Conservation (phyloP, 768 basidiomycete genomes). For the Boletus vinaceobasis region DNA sequence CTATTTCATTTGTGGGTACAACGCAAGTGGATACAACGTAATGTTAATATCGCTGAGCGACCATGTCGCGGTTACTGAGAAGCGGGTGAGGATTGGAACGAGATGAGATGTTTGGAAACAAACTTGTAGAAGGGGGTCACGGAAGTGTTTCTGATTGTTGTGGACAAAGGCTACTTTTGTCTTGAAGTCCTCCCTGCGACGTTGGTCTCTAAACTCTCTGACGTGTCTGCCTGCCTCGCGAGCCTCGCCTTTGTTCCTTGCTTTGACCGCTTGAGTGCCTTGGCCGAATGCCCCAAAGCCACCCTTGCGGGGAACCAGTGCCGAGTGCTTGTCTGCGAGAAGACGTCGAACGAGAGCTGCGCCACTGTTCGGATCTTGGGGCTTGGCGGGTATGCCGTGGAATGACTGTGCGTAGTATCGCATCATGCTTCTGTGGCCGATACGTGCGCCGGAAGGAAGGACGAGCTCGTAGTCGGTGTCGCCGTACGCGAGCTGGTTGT, state of each 20-base stretch:
- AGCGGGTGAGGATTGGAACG: constrained; percentile 1
- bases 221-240: constrained; percentile 86
- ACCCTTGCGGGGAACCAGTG: constrained; percentile 78
- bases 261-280: constrained; percentile 82
- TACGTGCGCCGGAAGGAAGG: constrained; percentile 86
- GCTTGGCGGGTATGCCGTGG: constrained; percentile 41
- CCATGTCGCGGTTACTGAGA: constrained; percentile 19
- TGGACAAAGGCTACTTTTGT: constrained; percentile 75
- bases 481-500: constrained; percentile 65
- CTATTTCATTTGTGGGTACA: background rate
- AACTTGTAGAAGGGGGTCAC: constrained; percentile 68
- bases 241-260: constrained; percentile 93
- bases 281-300: constrained; percentile 84
- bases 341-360: constrained; percentile 73
- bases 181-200: constrained; percentile 76
- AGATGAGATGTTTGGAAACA: background rate
- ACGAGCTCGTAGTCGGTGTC: constrained; percentile 85
- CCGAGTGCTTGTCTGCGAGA: constrained; percentile 78
- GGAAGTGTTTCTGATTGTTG: constrained; percentile 86
- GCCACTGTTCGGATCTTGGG: constrained; percentile 67
- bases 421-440: constrained; percentile 86
- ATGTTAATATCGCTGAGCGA: constrained; percentile 3
- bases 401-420: constrained; percentile 87
- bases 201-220: constrained; percentile 79
- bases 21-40: background rate